Percentiles rank a stretch among this genome's conserved stretches.
Evolutionary conservation across 2,329 filamentous ascomycete species (phyloP).

Genomic region (Cladosporium cucumerinum): DNA sequence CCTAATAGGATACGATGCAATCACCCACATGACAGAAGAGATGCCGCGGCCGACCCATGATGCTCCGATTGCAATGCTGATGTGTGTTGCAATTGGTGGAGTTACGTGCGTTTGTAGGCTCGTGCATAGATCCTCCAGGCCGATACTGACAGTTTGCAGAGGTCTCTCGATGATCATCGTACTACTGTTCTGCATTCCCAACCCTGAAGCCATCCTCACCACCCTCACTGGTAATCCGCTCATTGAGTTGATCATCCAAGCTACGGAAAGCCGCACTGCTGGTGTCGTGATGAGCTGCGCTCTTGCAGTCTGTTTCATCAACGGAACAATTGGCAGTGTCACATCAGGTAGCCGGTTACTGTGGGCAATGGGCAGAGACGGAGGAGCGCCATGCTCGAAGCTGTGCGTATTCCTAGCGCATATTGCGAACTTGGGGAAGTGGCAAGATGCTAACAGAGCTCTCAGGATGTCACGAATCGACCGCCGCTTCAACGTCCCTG

Average conservation of each 20-base stretch:
- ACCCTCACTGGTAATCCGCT: constrained; percentile 29
- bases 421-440: not conserved
- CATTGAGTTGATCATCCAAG: constrained; percentile 30
- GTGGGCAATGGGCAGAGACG: constrained; percentile 36
- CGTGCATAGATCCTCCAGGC: not conserved
- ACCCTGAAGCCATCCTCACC: constrained; percentile 27
- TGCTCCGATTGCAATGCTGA: constrained; percentile 8
- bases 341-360: constrained; percentile 36
- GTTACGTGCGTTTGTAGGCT: not conserved
- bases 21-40: constrained; percentile 10
- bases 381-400: constrained; percentile 22
- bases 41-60: constrained; percentile 6
- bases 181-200: constrained; percentile 33
- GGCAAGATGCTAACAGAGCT: not conserved
- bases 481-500: not conserved
- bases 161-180: constrained; percentile 21
- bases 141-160: not conserved
- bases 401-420: not conserved
- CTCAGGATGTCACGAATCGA: constrained; percentile 13
- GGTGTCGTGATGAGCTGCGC: constrained; percentile 36
- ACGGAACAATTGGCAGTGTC: constrained; percentile 33
- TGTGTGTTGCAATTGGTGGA: constrained; percentile 4
- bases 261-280: constrained; percentile 32
- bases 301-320: constrained; percentile 28
- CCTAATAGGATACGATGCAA: not conserved